Conservation (phyloP, 2,329 filamentous ascomycete species). For the Penicillium nordicum region DNA sequence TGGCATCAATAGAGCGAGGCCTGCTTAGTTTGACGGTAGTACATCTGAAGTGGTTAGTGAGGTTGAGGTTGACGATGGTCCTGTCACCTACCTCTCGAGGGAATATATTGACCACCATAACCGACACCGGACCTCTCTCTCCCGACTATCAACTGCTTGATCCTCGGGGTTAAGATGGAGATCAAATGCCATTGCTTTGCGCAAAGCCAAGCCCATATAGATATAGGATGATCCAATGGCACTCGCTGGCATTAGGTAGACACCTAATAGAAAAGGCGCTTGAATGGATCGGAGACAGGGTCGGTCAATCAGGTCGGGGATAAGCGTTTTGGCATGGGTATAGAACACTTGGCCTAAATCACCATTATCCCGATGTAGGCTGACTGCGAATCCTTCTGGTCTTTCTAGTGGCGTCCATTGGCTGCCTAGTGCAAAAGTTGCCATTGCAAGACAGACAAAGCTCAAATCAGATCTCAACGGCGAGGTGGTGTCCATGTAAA, state of each 20-base stretch:
- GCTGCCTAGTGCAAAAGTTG: constrained; percentile 30
- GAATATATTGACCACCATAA: constrained; percentile 53
- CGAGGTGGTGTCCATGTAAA: constrained; percentile 10
- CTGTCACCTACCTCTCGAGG: constrained; percentile 14
- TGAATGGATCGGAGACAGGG: constrained; percentile 34
- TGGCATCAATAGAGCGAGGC: constrained; percentile 13
- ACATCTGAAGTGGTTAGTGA: constrained; percentile 23
- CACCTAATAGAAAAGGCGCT: constrained; percentile 33
- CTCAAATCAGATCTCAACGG: constrained; percentile 12
- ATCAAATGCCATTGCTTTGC: constrained; percentile 53
- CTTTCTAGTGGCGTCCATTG: constrained; percentile 35
- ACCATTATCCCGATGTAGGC: constrained; percentile 2
- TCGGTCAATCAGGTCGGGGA: constrained; percentile 36
- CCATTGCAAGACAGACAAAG: constrained; percentile 18
- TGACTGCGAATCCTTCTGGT: constrained; percentile 14
- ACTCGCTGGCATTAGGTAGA: constrained; percentile 36
- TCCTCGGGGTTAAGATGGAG: constrained; percentile 38
- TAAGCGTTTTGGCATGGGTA: constrained; percentile 26
- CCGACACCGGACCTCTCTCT: constrained; percentile 48
- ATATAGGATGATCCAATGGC: constrained; percentile 34
- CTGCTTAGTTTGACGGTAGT: constrained; percentile 16
- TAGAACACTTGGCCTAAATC: constrained; percentile 35
- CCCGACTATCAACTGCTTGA: constrained; percentile 35
- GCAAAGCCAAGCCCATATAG: constrained; percentile 48
- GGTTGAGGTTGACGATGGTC: constrained; percentile 24